phyloP scores from a whole-genome alignment of 306 rosid species.

The Glycine latifolia region DNA sequence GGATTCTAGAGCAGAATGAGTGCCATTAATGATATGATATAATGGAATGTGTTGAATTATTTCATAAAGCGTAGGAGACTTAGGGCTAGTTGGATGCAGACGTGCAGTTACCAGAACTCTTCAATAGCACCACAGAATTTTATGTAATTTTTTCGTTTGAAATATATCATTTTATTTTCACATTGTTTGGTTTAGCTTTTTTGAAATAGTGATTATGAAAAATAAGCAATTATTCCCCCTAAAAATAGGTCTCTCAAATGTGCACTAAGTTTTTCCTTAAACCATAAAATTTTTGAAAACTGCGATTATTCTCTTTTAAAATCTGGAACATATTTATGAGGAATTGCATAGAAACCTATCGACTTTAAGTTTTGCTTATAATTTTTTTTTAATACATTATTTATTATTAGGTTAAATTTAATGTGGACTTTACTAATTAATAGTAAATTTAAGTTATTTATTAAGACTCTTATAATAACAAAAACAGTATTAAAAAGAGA shows the following conservation, averaged over 20 bases:
- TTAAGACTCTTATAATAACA: too few relatives aligned
- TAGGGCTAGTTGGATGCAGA: constrained; percentile 27
- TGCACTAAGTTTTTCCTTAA: not conserved
- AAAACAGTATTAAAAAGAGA: too few relatives aligned
- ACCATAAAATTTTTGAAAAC: not conserved
- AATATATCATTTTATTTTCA: not conserved
- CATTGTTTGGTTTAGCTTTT: not conserved
- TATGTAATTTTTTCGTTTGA: too few relatives aligned
- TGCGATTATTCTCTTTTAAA: not conserved
- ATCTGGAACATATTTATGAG: not conserved
- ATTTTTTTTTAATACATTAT: too few relatives aligned
- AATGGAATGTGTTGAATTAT: constrained; percentile 41
- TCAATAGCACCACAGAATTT: not conserved
- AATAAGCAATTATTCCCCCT: not conserved
- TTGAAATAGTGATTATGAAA: not conserved
- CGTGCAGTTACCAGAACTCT: constrained; percentile 10
- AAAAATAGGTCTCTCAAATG: not conserved
- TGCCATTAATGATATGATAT: constrained; percentile 35
- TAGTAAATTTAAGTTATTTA: too few relatives aligned
- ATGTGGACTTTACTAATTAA: too few relatives aligned
- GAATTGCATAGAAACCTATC: not conserved
- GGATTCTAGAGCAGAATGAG: constrained; percentile 33
- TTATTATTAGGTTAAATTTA: too few relatives aligned
- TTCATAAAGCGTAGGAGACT: constrained; percentile 32
- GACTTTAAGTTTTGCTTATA: not conserved